phyloP scores from a whole-genome alignment of 306 rosid genomes.

The Calophaca sinica region DNA sequence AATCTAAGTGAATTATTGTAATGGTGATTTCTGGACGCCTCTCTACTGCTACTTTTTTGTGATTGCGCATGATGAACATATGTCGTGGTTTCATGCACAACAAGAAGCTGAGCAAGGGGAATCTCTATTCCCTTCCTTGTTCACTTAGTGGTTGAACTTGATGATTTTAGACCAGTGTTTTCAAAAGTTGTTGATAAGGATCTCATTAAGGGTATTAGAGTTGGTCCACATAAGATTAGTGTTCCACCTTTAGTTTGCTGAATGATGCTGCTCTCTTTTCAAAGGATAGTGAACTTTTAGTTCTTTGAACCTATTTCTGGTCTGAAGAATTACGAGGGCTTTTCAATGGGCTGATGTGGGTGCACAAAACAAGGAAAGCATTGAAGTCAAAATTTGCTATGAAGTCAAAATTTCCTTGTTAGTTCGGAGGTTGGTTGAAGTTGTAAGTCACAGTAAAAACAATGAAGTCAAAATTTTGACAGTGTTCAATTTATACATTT shows the following conservation, averaged over 20 bases:
- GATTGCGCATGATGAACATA: slow-evolving; percentile 27
- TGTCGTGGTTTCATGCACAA: slow-evolving; percentile 21
- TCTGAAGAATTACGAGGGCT: slow-evolving; percentile 17
- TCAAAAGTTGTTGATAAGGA: slow-evolving; percentile 19
- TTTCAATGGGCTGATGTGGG: slow-evolving; percentile 18
- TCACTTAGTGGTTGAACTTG: slow-evolving; percentile 23
- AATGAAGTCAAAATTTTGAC: slow-evolving; percentile 19
- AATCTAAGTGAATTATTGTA: slow-evolving; percentile 19
- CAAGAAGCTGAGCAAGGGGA: slow-evolving; percentile 3
- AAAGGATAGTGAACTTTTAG: slow-evolving; percentile 33
- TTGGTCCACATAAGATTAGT: background rate
- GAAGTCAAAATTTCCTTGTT: too few species aligned
- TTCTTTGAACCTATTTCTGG: slow-evolving; percentile 23
- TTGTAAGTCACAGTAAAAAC: slow-evolving; percentile 24
- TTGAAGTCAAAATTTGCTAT: too few species aligned
- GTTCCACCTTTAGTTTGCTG: slow-evolving; percentile 23
- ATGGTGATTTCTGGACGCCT: slow-evolving; percentile 12
- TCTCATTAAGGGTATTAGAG: background rate
- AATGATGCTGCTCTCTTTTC: slow-evolving; percentile 24
- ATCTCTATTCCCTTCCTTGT: background rate
- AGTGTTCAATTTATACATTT: slow-evolving; percentile 16
- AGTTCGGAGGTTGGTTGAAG: background rate
- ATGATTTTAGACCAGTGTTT: background rate
- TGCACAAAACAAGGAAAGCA: background rate
- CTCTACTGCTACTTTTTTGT: slow-evolving; percentile 5